Conservation (phyloP, 2,329 filamentous ascomycete species). For the Aulographum hederae region DNA sequence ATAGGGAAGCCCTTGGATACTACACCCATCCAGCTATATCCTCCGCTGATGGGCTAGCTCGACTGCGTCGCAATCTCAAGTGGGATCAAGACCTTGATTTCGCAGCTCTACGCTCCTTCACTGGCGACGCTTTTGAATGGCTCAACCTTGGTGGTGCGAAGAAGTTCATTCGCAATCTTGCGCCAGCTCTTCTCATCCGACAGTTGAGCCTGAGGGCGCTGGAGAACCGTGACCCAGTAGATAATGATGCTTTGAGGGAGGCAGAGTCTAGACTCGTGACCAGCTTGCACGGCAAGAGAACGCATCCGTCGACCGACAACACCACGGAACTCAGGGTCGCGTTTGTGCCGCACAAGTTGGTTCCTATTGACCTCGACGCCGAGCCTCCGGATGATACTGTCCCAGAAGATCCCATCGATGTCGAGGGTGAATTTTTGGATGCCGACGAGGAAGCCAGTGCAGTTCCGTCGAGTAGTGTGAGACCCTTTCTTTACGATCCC, state of each 20-base stretch:
- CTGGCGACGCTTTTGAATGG: slow-evolving; percentile 74
- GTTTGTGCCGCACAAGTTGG: slow-evolving; percentile 57
- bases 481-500: slow-evolving; percentile 41
- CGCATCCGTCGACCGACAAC: slow-evolving; percentile 56
- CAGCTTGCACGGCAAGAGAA: slow-evolving; percentile 47
- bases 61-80: slow-evolving; percentile 32
- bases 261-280: slow-evolving; percentile 39
- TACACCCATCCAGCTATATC: slow-evolving; percentile 84
- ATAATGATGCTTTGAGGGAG: slow-evolving; percentile 21
- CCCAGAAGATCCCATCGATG: slow-evolving; percentile 15
- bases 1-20: slow-evolving; percentile 59
- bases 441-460: slow-evolving; percentile 13
- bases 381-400: slow-evolving; percentile 58
- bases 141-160: slow-evolving; percentile 56
- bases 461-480: slow-evolving; percentile 22
- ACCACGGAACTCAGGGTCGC: slow-evolving; percentile 62
- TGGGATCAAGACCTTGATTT: slow-evolving; percentile 51
- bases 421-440: slow-evolving; percentile 12
- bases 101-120: slow-evolving; percentile 51
- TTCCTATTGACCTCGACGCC: slow-evolving; percentile 54
- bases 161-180: slow-evolving; percentile 68
- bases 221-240: slow-evolving; percentile 12
- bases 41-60: slow-evolving; percentile 33
- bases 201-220: slow-evolving; percentile 27
- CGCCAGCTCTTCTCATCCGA: slow-evolving; percentile 54